Evolutionary conservation across 345 rosid species (phyloP).

Genomic region (Gossypium bickii): DNA sequence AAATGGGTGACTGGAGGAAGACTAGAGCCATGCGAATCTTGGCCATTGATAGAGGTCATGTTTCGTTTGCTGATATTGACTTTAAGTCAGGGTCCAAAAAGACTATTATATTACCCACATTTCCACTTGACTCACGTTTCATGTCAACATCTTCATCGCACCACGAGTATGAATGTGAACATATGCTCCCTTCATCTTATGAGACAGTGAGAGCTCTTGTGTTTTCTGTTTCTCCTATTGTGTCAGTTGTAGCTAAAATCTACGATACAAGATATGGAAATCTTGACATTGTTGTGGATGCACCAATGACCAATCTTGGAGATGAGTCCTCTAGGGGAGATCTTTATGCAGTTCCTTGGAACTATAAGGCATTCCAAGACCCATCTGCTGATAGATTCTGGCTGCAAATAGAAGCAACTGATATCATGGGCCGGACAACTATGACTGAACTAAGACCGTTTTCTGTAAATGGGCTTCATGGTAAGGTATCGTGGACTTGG

Average conservation of each 20-base stretch:
- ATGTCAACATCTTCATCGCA: constrained; percentile 65
- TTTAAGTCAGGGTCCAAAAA: constrained; percentile 52
- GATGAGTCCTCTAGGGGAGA: constrained; percentile 54
- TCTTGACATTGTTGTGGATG: constrained; percentile 57
- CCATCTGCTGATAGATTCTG: constrained; percentile 81
- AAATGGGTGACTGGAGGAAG: constrained; percentile 98
- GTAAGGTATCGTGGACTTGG: constrained; percentile 82
- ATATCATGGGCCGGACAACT: constrained; percentile 49
- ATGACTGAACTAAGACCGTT: constrained; percentile 67
- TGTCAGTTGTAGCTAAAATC: constrained; percentile 67
- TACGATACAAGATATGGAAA: constrained; percentile 65
- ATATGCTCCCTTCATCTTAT: constrained; percentile 66
- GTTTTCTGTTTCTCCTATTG: constrained; percentile 60
- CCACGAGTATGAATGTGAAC: constrained; percentile 56
- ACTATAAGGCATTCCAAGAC: constrained; percentile 81
- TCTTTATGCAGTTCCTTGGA: constrained; percentile 78
- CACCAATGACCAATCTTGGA: constrained; percentile 53
- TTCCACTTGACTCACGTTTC: constrained; percentile 89
- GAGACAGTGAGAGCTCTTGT: constrained; percentile 80
- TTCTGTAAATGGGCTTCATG: constrained; percentile 63
- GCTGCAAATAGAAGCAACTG: constrained; percentile 77
- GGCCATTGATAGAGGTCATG: constrained; percentile 86
- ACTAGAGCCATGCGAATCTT: constrained; percentile 73
- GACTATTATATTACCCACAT: constrained; percentile 74
- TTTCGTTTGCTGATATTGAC: constrained; percentile 70